Base-by-base conservation (phyloP, 2,329 filamentous ascomycete species). In the Colletotrichum lini region DNA sequence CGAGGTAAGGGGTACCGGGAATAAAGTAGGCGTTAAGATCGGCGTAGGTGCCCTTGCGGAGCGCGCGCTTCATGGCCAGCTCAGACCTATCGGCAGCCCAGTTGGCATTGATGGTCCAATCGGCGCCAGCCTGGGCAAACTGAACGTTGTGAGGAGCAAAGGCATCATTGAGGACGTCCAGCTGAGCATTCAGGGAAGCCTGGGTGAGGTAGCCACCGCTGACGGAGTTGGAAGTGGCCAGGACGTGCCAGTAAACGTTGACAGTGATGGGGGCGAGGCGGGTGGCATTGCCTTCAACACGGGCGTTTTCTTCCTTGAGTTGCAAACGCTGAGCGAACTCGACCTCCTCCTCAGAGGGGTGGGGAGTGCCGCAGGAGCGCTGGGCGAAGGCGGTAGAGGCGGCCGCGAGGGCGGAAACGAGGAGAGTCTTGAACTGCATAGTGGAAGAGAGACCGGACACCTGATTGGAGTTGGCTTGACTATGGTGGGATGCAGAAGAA, bases 1-100 rank as follows among this genome's bases (percentile, higher is more conserved):
- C 84, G 10, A 86, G 80, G 44, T 66, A 69, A 52, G 82, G 78
- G 61, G 77, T 78, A 42, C 77, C 79, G 53, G 86, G 79, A 52
- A 83, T 76, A 78, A 85, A 84, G 81, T 87, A 87, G 54, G 86
- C 61, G 80, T 87, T 87, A 64, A 87, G 81, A 72, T 82, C 78
- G 13, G 76, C 64, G 75, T 84, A 84, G 57, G 74, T 78, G 67
- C 82, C 82, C 77, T 84, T 80, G 76, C 84, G 83, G 54, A 87
- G 82, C 38, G 81, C 74, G 26, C 75, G 76, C 80, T 86, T 86
- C 84, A 86, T 86, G 54, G 76, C 78, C 50, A 81, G 71, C 76
- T 86, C 82, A 15, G 74, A 72, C 2, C 78, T 77, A 35, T 84
- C 85, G 15, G 72, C 73, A 47, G 84, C 84, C 85, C 85, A 89